Evolutionary conservation across 768 basidiomycete genomes (phyloP).

Genomic region (Serendipita indica): DNA sequence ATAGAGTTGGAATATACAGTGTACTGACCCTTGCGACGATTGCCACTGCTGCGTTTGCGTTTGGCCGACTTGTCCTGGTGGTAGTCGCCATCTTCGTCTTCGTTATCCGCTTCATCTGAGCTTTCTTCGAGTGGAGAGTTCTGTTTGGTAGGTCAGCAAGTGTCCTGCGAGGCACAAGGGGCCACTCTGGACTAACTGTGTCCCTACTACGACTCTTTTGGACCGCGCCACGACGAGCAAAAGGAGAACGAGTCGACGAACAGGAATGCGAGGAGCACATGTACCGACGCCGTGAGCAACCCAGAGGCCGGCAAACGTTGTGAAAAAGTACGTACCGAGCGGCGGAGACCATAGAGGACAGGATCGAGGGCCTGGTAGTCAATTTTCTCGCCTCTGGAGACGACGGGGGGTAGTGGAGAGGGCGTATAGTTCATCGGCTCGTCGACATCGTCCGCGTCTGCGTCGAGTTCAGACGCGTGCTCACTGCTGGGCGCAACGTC

Average conservation of each 20-base stretch:
- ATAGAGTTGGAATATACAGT: neutral
- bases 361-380: slow-evolving; percentile 17
- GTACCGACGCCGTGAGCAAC: too few relatives aligned
- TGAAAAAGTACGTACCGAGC: slow-evolving; percentile 16
- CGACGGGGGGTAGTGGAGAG: neutral
- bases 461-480: neutral
- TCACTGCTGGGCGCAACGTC: neutral
- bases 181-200: slow-evolving; percentile 1
- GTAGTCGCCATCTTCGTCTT: slow-evolving; percentile 13
- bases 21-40: slow-evolving; percentile 11
- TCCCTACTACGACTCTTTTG: slow-evolving; percentile 2
- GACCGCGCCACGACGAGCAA: neutral
- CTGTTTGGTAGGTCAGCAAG: slow-evolving; percentile 9
- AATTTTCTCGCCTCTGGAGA: slow-evolving; percentile 12
- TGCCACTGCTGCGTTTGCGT: neutral
- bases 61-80: neutral
- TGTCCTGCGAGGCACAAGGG: slow-evolving; percentile 12
- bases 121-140: slow-evolving; percentile 7
- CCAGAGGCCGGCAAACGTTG: neutral
- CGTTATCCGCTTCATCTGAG: slow-evolving; percentile 12
- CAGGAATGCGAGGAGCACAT: too few relatives aligned
- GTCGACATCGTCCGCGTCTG: neutral
- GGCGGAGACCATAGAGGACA: slow-evolving; percentile 19
- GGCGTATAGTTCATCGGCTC: neutral
- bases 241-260: slow-evolving; percentile 1